Evolutionary conservation across 192 early-diverging fungal species (phyloP), one percentile per base, ranked within the genome.

Genomic region (Coemansia erecta): DNA sequence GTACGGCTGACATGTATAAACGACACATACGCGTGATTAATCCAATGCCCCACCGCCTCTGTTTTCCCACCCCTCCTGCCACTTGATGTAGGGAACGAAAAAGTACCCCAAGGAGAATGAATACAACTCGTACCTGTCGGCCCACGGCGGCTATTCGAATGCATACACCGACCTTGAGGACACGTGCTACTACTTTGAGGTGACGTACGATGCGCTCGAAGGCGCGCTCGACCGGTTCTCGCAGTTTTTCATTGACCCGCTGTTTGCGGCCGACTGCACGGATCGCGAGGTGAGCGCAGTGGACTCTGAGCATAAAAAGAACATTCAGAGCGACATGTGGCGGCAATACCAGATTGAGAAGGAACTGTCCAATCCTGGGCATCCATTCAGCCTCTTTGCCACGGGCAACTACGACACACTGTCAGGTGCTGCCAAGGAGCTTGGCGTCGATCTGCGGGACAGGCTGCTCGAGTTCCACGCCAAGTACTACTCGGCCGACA

Each of bases 241-340:
- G 10, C 90, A 95, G 68, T 99, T 97, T 71, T 99, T 99, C 63
- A 92, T 94, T 31, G 80, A 82, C 22, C 95, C 97, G 35, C 85
- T 95, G 47, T 97, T 97, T 74, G 82, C 85, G 24, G 86, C 87
- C 17, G 85, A 83, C 53, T 94, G 92, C 68, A 94, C 90, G 12
- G 97, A 99, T 43, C 86, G 95, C 48, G 97, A 99, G 77, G 75
- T 97, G 62, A 79, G 84, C 6, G 97, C 97, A 0, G 94, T 99
- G 7, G 94, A 99, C 77, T 97, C 95, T 3, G 96, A 98, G 65
- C 91, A 95, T 82, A 93, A 94, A 61, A 93, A 93, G 69, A 97
- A 97, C 73, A 65, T 92, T n/a, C 94, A 96, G 70, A 84, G 77
- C 40, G 95, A 98, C 65, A 81, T 74, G 60, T 95, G 95, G 93